These are phyloP conservation scores for Avena insularis DNA, from an alignment of 176 grass and related monocot species.

Conservation along the genomic window DNA sequence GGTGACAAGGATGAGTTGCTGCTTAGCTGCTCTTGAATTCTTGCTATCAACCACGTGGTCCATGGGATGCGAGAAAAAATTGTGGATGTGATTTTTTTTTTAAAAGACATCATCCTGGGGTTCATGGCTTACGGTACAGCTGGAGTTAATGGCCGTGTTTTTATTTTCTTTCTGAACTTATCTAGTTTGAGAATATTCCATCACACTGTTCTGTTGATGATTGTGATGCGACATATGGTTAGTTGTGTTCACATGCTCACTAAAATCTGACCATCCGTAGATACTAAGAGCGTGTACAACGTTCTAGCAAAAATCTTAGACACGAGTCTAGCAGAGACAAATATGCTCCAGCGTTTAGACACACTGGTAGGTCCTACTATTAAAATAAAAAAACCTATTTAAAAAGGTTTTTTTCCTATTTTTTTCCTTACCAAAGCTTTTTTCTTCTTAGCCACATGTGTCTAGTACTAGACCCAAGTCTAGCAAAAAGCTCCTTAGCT, in stretches of 20 bases:
- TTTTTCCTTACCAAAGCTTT: no score
- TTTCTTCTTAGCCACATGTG: no score
- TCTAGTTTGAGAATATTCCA: background rate
- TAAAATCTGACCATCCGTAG: background rate
- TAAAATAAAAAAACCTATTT: no score
- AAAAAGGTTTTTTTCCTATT: no score
- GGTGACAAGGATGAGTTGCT: background rate
- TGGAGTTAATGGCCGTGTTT: background rate
- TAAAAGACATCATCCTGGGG: background rate
- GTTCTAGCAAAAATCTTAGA: no score
- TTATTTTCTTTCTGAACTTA: background rate
- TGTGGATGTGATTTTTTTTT: background rate
- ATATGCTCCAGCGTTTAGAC: no score
- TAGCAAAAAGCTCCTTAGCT: no score
- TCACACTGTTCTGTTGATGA: background rate
- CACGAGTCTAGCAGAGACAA: no score
- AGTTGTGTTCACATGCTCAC: background rate
- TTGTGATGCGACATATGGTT: background rate
- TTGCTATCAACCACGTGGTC: constrained; percentile 29
- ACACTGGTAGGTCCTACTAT: no score
- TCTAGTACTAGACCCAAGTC: no score
- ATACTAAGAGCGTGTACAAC: no score
- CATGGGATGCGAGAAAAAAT: background rate
- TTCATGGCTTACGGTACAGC: background rate
- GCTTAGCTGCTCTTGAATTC: background rate